Conservation (phyloP, 2,329 filamentous ascomycete genomes). For the Nannizziopsis barbatae region DNA sequence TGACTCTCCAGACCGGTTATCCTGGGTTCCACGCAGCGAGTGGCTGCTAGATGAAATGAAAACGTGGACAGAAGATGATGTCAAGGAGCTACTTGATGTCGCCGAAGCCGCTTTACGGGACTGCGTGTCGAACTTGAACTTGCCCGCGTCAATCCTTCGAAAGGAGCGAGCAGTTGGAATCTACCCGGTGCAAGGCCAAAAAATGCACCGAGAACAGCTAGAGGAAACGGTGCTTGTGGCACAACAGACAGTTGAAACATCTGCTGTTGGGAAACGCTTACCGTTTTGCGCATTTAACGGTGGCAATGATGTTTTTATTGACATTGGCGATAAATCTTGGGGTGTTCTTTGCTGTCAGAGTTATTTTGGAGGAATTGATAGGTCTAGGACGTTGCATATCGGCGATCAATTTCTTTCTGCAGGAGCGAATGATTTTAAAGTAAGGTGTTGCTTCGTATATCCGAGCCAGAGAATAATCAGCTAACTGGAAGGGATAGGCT, state of each 20-base stretch:
- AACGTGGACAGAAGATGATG: conserved; percentile 50
- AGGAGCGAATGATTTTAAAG: conserved; percentile 95
- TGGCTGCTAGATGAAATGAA: conserved; percentile 51
- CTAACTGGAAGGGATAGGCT: conserved; percentile 39
- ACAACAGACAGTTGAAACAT: conserved; percentile 82
- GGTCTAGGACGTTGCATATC: conserved; percentile 77
- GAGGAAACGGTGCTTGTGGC: conserved; percentile 94
- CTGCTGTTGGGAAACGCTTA: conserved; percentile 53
- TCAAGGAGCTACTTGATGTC: conserved; percentile 70
- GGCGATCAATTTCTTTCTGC: conserved; percentile 93
- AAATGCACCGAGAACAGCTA: conserved; percentile 74
- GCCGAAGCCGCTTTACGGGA: conserved; percentile 75
- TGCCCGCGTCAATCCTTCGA: conserved; percentile 69
- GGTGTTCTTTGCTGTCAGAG: conserved; percentile 85
- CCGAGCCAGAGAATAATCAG: background rate
- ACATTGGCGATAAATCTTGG: conserved; percentile 97
- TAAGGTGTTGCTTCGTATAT: conserved; percentile 17
- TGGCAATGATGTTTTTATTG: conserved; percentile 93
- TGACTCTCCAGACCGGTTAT: conserved; percentile 54
- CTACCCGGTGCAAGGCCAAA: conserved; percentile 51
- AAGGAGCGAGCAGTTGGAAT: conserved; percentile 83
- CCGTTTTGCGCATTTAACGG: conserved; percentile 98
- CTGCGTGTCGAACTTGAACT: conserved; percentile 65
- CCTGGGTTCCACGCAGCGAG: conserved; percentile 47
- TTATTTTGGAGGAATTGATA: conserved; percentile 69